Conservation (phyloP, 257 asterid species). For the Solanum ossicruentum region DNA sequence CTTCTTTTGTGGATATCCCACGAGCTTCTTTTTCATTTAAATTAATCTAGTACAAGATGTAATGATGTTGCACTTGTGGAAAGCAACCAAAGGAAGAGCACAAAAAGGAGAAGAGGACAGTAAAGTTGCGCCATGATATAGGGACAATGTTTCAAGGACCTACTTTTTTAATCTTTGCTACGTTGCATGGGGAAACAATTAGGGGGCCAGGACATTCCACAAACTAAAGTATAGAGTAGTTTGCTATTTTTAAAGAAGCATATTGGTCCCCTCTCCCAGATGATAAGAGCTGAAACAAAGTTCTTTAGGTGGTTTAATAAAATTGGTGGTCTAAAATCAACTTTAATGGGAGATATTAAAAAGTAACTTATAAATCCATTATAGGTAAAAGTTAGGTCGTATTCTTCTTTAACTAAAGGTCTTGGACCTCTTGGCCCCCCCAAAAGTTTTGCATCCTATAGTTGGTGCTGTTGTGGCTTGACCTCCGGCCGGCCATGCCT, state of each 20-base stretch:
- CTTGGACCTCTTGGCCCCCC: background rate
- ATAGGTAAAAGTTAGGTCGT: background rate
- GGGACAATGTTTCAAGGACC: slow-evolving; percentile 22
- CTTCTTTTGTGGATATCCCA: background rate
- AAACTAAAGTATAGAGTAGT: background rate
- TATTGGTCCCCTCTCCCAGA: slow-evolving; percentile 24
- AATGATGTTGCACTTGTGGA: slow-evolving; percentile 7
- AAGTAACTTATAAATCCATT: no score
- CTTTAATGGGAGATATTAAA: no score
- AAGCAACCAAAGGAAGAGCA: slow-evolving; percentile 26
- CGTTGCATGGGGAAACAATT: background rate
- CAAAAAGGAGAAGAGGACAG: slow-evolving; percentile 12
- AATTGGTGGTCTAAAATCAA: no score
- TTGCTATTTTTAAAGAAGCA: slow-evolving; percentile 19
- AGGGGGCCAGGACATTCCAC: slow-evolving; percentile 25
- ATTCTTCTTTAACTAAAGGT: background rate
- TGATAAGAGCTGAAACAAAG: background rate
- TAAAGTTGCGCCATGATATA: slow-evolving; percentile 11
- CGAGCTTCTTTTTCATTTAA: background rate
- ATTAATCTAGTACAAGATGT: background rate
- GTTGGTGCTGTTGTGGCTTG: background rate
- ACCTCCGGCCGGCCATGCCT: background rate
- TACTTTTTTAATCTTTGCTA: slow-evolving; percentile 1
- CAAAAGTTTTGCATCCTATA: background rate
- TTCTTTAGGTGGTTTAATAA: background rate